phyloP scores from a whole-genome alignment of 2,329 filamentous ascomycete genomes.

The Epichloe brachyelytri region DNA sequence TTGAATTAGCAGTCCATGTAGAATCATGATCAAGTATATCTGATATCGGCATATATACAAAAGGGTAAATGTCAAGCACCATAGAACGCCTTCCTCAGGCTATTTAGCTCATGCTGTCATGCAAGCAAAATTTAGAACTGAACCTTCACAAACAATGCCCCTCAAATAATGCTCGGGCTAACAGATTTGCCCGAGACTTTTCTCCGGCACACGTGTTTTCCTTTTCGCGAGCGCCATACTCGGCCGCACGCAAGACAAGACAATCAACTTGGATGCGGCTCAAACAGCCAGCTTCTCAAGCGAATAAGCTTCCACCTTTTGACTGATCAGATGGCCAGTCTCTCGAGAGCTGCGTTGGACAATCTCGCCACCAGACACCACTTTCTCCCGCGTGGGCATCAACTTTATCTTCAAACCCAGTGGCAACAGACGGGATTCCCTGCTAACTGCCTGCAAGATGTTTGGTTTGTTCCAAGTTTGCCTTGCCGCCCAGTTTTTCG shows the following conservation, averaged over 20 bases:
- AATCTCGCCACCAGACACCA: constrained; percentile 57
- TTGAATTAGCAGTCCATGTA: too few species aligned
- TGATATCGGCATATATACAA: not conserved
- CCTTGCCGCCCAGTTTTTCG: constrained; percentile 18
- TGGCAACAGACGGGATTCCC: constrained; percentile 46
- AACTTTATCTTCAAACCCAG: constrained; percentile 55
- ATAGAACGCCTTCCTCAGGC: not conserved
- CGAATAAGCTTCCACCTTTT: constrained; percentile 71
- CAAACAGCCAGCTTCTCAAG: constrained; percentile 64
- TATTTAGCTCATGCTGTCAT: not conserved
- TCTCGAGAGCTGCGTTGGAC: constrained; percentile 57
- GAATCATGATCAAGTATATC: not conserved
- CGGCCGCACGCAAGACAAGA: not conserved
- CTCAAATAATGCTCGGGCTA: too few species aligned
- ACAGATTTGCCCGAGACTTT: not conserved
- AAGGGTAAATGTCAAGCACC: not conserved
- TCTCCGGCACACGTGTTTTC: not conserved
- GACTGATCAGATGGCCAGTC: constrained; percentile 63
- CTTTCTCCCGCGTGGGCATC: constrained; percentile 39
- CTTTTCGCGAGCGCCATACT: not conserved
- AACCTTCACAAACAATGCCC: too few species aligned
- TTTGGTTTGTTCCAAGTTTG: constrained; percentile 29
- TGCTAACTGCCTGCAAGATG: constrained; percentile 26
- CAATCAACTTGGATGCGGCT: constrained; percentile 10
- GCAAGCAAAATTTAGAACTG: not conserved